A percentile compares a stretch with the other conserved stretches of the same genome.
phyloP scores from a whole-genome alignment of 164 flowering plant genomes.

The Piper betle region DNA sequence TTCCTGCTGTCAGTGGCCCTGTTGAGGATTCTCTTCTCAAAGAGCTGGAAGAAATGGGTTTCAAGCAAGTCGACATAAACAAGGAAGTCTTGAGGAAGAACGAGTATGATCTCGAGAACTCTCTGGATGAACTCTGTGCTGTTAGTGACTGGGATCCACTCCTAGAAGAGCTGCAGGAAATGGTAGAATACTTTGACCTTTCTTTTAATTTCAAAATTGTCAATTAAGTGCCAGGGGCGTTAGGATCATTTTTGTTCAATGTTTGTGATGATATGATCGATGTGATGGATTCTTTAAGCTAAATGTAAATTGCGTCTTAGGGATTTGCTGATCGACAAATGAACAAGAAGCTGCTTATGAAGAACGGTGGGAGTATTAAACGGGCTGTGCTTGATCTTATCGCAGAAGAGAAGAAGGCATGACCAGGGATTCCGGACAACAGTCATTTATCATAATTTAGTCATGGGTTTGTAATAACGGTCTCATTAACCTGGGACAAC shows the following conservation, averaged over 20 bases:
- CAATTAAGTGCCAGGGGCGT: not conserved
- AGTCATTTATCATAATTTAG: too few relatives aligned
- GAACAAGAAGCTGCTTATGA: conserved; percentile 62
- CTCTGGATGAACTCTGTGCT: conserved; percentile 4
- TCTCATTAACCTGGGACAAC: too few relatives aligned
- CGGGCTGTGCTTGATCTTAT: conserved; percentile 85
- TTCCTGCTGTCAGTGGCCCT: not conserved
- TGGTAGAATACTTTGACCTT: conserved; percentile 29
- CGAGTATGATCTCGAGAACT: conserved; percentile 48
- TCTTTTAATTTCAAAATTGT: not conserved
- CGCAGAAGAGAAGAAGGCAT: conserved; percentile 31
- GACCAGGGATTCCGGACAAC: too few relatives aligned
- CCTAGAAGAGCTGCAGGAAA: conserved; percentile 70
- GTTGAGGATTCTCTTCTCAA: conserved; percentile 33
- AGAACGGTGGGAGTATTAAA: conserved; percentile 86
- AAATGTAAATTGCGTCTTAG: conserved; percentile 24
- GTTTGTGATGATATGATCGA: not conserved
- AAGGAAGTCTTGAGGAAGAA: conserved; percentile 55
- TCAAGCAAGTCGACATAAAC: conserved; percentile 60
- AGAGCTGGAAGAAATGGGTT: conserved; percentile 82
- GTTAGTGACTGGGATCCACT: conserved; percentile 72
- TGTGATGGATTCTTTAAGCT: not conserved
- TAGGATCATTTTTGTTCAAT: not conserved
- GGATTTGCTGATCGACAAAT: conserved; percentile 57
- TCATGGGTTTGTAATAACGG: too few relatives aligned